Evolutionary conservation across 331 rosid species (phyloP).

Genomic region (Phaseolus coccineus): DNA sequence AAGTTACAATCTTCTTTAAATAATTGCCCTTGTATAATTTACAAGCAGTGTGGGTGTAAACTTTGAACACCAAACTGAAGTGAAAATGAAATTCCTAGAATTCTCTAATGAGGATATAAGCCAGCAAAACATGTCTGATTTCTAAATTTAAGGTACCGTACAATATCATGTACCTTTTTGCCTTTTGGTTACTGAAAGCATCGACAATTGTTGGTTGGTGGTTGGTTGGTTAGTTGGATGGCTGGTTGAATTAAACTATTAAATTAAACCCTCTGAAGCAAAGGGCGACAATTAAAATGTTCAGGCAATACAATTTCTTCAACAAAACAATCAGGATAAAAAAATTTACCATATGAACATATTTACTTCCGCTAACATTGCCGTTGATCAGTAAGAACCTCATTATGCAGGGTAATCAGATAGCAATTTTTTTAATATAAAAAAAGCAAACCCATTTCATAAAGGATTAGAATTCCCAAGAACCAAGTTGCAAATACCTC

Average conservation of each 20-base stretch:
- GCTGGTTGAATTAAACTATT: too few species aligned
- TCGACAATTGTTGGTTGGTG: background rate
- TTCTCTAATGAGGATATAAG: background rate
- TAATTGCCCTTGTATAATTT: background rate
- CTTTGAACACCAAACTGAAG: background rate
- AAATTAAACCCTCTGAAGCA: conserved; percentile 1
- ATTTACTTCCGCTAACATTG: background rate
- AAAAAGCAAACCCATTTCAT: background rate
- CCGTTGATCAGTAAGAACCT: background rate
- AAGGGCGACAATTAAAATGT: background rate
- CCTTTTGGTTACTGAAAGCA: too few species aligned
- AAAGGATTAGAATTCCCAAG: background rate
- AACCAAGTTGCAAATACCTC: conserved; percentile 62
- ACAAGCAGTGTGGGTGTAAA: background rate
- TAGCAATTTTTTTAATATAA: background rate
- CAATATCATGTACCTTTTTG: too few species aligned
- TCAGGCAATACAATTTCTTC: background rate
- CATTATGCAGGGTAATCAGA: background rate
- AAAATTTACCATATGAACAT: background rate
- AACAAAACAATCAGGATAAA: conserved; percentile 2
- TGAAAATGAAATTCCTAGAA: conserved; percentile 16
- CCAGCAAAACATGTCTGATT: background rate
- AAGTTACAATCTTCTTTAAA: background rate
- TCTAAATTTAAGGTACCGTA: too few species aligned
- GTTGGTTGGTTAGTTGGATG: background rate